Base-by-base conservation (phyloP, 495 filamentous ascomycete species). In the Penicillium paradoxum region DNA sequence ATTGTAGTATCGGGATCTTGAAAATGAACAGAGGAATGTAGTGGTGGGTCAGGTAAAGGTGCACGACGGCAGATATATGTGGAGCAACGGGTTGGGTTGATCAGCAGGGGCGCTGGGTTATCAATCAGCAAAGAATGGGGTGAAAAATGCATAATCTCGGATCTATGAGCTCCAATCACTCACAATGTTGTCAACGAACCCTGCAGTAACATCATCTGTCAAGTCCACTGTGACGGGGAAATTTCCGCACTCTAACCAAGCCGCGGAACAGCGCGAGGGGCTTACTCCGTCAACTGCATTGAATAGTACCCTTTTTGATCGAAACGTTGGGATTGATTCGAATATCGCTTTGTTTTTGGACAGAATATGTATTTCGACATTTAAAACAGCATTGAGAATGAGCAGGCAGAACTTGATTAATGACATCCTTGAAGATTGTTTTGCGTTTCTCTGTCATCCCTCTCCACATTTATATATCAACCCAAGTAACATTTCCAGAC, bases 221-320 rank as follows among this genome's bases (percentile, higher is more conserved):
- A 43, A 14, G 6, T 34, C 11, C n/a, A 14, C 46, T 37, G 47
- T 27, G 14, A 15, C 40, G 38, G 38, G 45, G 22, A 18, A 29
- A 36, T 44, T 73, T 73, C 69, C 69, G 71, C 69, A 50, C 58
- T 66, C 56, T 70, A 55, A 70, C 69, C 62, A 67, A 71, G 44
- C 34, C n/a, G 66, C 60, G 66, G 64, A 67, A 68, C 56, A 10
- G 0, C 34, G 13, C 13, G 17, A 1, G 18, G 29, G 7, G 6
- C 9, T 14, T 11, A 25, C 30, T 34, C n/a, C 13, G 18, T 45
- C 22, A 43, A 29, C 22, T 27, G 10, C n/a, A 18, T 40, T n/a
- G n/a, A n/a, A n/a, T n/a, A n/a, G n/a, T n/a, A n/a, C n/a, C n/a
- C n/a, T n/a, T n/a, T n/a, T n/a, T n/a, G n/a, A n/a, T n/a, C n/a